Evolutionary conservation across 2,329 filamentous ascomycete genomes (phyloP).

Genomic region (Shiraia bambusicola): DNA sequence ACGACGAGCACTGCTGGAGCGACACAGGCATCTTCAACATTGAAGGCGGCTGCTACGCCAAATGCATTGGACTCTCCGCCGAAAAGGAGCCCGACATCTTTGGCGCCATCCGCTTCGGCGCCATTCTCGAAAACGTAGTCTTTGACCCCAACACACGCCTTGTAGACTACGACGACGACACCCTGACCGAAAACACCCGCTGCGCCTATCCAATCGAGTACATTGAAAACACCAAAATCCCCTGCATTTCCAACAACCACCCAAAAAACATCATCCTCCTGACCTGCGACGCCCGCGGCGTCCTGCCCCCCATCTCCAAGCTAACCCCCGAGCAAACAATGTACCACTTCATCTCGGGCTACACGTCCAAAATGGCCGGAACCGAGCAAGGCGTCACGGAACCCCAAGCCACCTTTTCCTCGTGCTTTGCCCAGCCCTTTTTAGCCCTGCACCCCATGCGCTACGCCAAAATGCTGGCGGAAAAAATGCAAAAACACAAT

Average conservation of each 20-base stretch:
- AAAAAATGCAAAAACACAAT: slow-evolving; percentile 95
- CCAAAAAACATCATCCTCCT: slow-evolving; percentile 97
- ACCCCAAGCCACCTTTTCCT: slow-evolving; percentile 97
- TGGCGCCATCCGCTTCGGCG: slow-evolving; percentile 92
- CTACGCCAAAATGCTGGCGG: slow-evolving; percentile 96
- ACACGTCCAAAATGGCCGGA: slow-evolving; percentile 99
- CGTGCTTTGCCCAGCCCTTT: slow-evolving; percentile 99
- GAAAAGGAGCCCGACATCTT: slow-evolving; percentile 99
- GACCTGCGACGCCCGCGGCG: slow-evolving; percentile 96
- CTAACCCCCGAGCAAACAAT: slow-evolving; percentile 93
- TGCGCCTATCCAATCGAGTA: slow-evolving; percentile 99
- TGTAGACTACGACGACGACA: slow-evolving; percentile 94
- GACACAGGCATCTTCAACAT: slow-evolving; percentile 99
- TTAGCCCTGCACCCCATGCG: slow-evolving; percentile 98
- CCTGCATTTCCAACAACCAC: slow-evolving; percentile 83
- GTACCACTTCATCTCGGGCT: slow-evolving; percentile 99
- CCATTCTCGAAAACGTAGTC: slow-evolving; percentile 97
- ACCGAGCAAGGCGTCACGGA: slow-evolving; percentile 97
- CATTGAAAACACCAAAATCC: slow-evolving; percentile 98
- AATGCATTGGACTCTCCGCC: slow-evolving; percentile 93
- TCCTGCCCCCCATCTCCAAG: slow-evolving; percentile 97
- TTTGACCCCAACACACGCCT: slow-evolving; percentile 87
- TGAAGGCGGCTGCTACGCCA: slow-evolving; percentile 98
- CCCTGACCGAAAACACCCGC: slow-evolving; percentile 96
- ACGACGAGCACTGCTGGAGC: slow-evolving; percentile 99